Conservation (phyloP, 352 stramenopile genomes). For the Peronosclerospora sorghi region DNA sequence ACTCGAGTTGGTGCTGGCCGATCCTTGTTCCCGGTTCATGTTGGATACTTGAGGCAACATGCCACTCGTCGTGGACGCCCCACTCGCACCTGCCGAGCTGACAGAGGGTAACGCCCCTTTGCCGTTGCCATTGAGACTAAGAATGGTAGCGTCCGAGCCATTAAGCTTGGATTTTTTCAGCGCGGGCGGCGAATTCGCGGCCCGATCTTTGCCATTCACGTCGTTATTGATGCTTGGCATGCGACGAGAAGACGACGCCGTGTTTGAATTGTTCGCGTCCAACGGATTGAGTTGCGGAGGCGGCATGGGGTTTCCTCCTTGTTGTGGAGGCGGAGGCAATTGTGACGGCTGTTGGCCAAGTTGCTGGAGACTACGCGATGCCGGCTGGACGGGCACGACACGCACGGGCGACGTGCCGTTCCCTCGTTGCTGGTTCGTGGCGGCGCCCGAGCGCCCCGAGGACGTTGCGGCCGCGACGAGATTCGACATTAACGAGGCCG, state of each 20-base stretch:
- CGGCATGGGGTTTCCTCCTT: slow-evolving; percentile 11
- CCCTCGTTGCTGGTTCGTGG: slow-evolving; percentile 17
- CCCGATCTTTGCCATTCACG: slow-evolving; percentile 46
- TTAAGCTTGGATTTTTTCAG: slow-evolving; percentile 74
- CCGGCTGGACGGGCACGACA: slow-evolving; percentile 55
- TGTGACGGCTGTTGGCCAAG: slow-evolving; percentile 44
- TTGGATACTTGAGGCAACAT: slow-evolving; percentile 41
- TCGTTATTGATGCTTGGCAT: slow-evolving; percentile 65
- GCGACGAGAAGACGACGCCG: slow-evolving; percentile 44
- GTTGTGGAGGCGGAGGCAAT: slow-evolving; percentile 23
- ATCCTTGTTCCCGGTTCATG: slow-evolving; percentile 45
- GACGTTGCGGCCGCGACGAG: slow-evolving; percentile 40
- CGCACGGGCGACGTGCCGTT: slow-evolving; percentile 39
- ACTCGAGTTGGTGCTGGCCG: slow-evolving; percentile 41
- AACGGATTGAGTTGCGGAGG: slow-evolving; percentile 51
- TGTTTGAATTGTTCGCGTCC: slow-evolving; percentile 36
- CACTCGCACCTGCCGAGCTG: slow-evolving; percentile 7
- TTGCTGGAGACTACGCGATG: slow-evolving; percentile 57
- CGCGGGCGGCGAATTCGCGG: slow-evolving; percentile 41
- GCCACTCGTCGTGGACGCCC: slow-evolving; percentile 13
- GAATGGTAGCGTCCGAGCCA: slow-evolving; percentile 38
- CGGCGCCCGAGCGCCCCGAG: slow-evolving; percentile 23
- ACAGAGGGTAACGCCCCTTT: slow-evolving; percentile 46
- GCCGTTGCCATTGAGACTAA: slow-evolving; percentile 54
- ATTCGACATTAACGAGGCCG: slow-evolving; percentile 52